Evolutionary conservation across 768 basidiomycete genomes (phyloP).

Genomic region (Mrakia hoshinonis): DNA sequence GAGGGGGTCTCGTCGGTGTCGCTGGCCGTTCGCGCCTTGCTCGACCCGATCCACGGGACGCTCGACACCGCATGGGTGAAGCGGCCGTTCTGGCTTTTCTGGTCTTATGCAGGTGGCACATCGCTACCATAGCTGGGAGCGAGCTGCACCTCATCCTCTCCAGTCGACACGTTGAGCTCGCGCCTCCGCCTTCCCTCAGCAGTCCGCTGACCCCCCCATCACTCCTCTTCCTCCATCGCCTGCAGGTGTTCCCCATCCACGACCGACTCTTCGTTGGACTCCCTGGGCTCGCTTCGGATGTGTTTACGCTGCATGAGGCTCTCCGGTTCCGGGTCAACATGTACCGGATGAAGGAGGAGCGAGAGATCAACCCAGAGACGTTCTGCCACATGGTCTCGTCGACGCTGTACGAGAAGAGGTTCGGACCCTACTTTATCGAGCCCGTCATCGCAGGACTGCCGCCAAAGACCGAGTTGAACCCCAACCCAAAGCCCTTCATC

Average conservation of each 20-base stretch:
- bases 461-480: conserved; percentile 42
- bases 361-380: conserved; percentile 90
- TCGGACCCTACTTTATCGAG: conserved; percentile 92
- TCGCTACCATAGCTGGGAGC: too few species aligned
- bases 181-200: neutral
- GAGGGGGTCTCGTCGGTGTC: neutral
- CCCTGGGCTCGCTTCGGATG: conserved; percentile 86
- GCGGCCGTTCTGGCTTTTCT: too few species aligned
- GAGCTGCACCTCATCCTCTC: neutral
- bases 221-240: neutral
- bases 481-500: conserved; percentile 78
- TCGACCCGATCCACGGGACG: neutral
- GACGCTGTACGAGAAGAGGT: conserved; percentile 89
- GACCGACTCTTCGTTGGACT: conserved; percentile 87
- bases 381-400: conserved; percentile 93
- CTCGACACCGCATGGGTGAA: neutral
- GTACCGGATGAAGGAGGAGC: conserved; percentile 98
- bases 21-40: neutral
- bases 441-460: conserved; percentile 86
- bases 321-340: conserved; percentile 94
- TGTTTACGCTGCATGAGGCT: conserved; percentile 82
- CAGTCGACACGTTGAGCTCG: neutral
- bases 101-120: too few species aligned
- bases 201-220: neutral
- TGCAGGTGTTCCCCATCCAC: conserved; percentile 90